Base-by-base conservation (phyloP, 2,329 filamentous ascomycete species). In the Neodidymelliopsis sp. region DNA sequence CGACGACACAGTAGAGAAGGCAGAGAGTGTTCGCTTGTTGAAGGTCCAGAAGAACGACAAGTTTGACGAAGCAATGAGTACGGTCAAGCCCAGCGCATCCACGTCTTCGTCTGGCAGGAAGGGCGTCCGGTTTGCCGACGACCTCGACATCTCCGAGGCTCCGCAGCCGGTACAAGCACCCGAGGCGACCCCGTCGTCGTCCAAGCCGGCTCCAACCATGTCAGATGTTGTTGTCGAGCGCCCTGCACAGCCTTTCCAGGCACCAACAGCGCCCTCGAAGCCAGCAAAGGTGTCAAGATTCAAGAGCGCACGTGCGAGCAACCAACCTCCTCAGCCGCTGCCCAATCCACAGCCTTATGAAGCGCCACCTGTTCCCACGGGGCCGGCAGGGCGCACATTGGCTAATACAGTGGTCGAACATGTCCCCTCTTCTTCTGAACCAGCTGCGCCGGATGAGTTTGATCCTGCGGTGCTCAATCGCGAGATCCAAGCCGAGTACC, bases 401-500 rank as follows among this genome's bases (percentile, higher is more conserved):
- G 83, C 88, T 16, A 77, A 84, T 20, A 81, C 69, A 1, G 71
- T 86, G 10, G 68, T 84, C 24, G 84, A 86, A 65, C 80, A 83
- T 15, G 60, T 72, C 2, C 55, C 65, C 3, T 42, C 59, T 2
- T 38, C 67, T 1, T 56, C 69, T 10, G 71, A 72, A n/a, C 65
- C 74, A 56, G 44, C 75, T 12, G 70, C 74, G 15, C 71, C 74
- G 4, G 69, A 75, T 29, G 75, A 72, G 15, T 78, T 93, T 28
- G 88, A 96, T 60, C 84, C 88, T 4, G 79, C 84, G 15, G 76
- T 92, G 22, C 78, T 93, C 39, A 82, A 88, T 42, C 85, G 89
- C 54, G 88, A 96, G 70, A 85, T 96, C 11, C 87, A 89, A 6
- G 83, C 84, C 27, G 89, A 95, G 66, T 96, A 96, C 71, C 88